Evolutionary conservation across 495 filamentous ascomycete genomes (phyloP).

Genomic region (Aspergillus hancockii): DNA sequence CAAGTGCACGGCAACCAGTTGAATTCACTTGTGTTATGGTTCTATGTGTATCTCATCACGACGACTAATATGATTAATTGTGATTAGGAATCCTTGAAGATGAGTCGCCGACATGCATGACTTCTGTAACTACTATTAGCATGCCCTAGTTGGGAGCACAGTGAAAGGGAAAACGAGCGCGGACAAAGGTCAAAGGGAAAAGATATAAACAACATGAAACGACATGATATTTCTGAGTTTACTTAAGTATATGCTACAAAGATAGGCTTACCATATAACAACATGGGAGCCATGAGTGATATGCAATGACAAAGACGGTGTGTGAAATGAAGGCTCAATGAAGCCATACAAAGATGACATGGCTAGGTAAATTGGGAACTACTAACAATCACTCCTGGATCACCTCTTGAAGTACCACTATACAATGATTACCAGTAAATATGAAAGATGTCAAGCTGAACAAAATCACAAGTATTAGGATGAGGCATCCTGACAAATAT

Average conservation of each 20-base stretch:
- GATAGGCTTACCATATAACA: not conserved
- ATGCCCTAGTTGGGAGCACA: not conserved
- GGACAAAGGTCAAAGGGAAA: not conserved
- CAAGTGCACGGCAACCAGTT: not conserved
- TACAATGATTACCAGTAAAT: not conserved
- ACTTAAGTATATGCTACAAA: not conserved
- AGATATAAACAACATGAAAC: not conserved
- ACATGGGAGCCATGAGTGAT: not conserved
- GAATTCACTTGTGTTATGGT: constrained; percentile 1
- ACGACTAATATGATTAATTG: not conserved
- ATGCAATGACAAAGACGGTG: not conserved
- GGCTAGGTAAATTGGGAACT: not conserved
- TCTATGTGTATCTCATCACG: not conserved
- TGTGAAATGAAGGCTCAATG: not conserved
- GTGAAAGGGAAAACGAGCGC: not conserved
- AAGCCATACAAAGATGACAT: not conserved
- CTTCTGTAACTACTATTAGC: not conserved
- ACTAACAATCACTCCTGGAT: too few species aligned
- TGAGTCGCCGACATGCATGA: not conserved
- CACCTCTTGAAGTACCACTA: not conserved
- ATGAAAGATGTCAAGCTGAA: not conserved
- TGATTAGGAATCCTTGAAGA: not conserved
- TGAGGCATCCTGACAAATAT: too few species aligned
- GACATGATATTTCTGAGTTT: not conserved
- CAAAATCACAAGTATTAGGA: too few species aligned